Conservation (phyloP, 805 yeast genomes). For the Barnettozyma sp. region DNA sequence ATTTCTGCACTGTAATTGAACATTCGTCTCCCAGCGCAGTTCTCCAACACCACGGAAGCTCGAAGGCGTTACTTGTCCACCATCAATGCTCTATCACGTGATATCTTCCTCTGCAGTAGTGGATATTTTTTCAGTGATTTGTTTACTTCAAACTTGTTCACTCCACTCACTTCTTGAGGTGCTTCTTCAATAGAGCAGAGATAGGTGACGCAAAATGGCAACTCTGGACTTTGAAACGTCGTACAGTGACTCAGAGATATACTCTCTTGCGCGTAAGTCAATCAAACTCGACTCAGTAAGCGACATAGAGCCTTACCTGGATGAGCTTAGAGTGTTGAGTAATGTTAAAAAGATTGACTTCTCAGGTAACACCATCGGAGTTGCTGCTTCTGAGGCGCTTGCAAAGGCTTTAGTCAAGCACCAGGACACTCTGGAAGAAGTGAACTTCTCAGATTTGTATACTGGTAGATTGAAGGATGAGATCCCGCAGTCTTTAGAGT, state of each 20-base stretch:
- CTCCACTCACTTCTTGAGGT: too few relatives aligned
- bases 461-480: slow-evolving; percentile 94
- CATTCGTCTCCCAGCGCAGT: too few relatives aligned
- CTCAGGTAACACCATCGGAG: slow-evolving; percentile 92
- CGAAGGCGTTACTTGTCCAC: too few relatives aligned
- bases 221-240: slow-evolving; percentile 32
- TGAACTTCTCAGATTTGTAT: slow-evolving; percentile 86
- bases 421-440: slow-evolving; percentile 48
- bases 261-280: slow-evolving; percentile 67
- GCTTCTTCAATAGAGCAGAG: too few relatives aligned
- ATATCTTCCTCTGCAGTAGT: too few relatives aligned
- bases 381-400: slow-evolving; percentile 73
- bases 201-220: slow-evolving; percentile 36
- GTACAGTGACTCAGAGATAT: slow-evolving; percentile 41
- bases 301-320: slow-evolving; percentile 67
- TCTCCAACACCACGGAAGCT: too few relatives aligned
- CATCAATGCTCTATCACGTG: too few relatives aligned
- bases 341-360: slow-evolving; percentile 56
- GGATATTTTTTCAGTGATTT: too few relatives aligned
- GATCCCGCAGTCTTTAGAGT: slow-evolving; percentile 76
- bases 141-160: too few relatives aligned
- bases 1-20: too few relatives aligned
- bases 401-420: slow-evolving; percentile 45
- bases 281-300: slow-evolving; percentile 64
- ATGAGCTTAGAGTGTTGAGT: slow-evolving; percentile 40